Conservation (phyloP, 2,329 filamentous ascomycete genomes). For the Colletotrichum plurivorum region DNA sequence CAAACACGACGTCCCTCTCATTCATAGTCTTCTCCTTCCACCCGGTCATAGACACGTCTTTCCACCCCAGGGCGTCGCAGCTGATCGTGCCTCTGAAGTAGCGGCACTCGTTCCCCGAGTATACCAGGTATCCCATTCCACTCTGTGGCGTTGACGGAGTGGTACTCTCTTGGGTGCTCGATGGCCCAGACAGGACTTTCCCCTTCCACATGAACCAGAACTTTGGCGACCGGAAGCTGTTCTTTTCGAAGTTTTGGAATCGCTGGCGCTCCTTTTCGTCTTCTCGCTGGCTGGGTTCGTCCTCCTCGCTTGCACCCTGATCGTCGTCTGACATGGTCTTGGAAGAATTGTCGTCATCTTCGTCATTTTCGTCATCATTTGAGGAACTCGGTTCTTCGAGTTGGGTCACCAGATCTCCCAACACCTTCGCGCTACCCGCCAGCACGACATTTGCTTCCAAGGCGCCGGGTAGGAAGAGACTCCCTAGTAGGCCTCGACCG, state of each 20-base stretch:
- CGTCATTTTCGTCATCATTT: background rate
- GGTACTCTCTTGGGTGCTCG: background rate
- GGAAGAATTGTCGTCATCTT: background rate
- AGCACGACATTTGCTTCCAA: constrained; percentile 22
- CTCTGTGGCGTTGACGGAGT: background rate
- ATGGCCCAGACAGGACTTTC: accelerated
- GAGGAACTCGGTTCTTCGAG: background rate
- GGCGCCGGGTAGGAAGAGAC: background rate
- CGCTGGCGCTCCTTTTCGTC: background rate
- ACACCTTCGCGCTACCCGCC: constrained; percentile 25
- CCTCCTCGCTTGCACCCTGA: background rate
- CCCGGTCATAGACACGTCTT: constrained; percentile 24
- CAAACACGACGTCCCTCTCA: constrained; percentile 29
- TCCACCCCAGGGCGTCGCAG: constrained; percentile 16
- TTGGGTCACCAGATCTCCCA: background rate
- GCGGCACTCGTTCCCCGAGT: constrained; percentile 29
- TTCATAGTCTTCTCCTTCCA: constrained; percentile 32
- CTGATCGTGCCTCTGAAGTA: constrained; percentile 31
- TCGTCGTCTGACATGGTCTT: too few relatives aligned
- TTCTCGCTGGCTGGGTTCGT: background rate
- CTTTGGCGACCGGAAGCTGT: constrained; percentile 34
- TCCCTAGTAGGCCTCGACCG: constrained; percentile 12
- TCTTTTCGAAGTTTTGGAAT: constrained; percentile 32
- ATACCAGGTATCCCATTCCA: constrained; percentile 32
- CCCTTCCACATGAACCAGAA: constrained; percentile 38